phyloP scores from a whole-genome alignment of 2,329 filamentous ascomycete genomes.

The Tolypocladium ovalisporum region DNA sequence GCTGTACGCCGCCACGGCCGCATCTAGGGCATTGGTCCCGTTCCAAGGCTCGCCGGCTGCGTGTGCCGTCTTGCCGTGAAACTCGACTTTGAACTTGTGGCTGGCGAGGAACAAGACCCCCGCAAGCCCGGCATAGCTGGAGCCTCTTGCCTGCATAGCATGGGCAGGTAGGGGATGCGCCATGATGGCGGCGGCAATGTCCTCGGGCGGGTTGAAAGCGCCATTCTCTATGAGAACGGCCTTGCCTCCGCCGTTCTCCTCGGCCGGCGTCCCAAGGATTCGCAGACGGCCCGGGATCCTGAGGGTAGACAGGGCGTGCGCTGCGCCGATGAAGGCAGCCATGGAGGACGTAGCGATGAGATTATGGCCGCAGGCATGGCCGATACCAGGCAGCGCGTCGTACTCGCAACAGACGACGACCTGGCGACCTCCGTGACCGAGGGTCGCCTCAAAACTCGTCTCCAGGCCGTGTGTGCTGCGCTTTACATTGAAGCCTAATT shows the following conservation, averaged over 20 bases:
- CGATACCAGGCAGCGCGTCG: slow-evolving; percentile 35
- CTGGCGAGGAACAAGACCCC: slow-evolving; percentile 19
- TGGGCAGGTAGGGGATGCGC: slow-evolving; percentile 11
- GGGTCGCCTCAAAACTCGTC: slow-evolving; percentile 38
- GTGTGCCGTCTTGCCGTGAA: slow-evolving; percentile 21
- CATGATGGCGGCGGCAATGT: slow-evolving; percentile 19
- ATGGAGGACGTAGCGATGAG: slow-evolving; percentile 30
- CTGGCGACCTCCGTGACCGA: slow-evolving; percentile 28
- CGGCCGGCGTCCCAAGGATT: slow-evolving; percentile 30
- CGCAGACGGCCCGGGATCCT: slow-evolving; percentile 22
- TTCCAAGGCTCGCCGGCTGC: slow-evolving; percentile 25
- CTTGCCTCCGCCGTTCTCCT: slow-evolving; percentile 32
- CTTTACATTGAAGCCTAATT: slow-evolving; percentile 32
- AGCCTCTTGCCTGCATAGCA: not conserved
- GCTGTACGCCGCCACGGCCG: slow-evolving; percentile 22
- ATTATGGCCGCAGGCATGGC: slow-evolving; percentile 35
- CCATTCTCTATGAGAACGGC: slow-evolving; percentile 15
- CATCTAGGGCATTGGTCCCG: slow-evolving; percentile 25
- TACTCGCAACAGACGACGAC: slow-evolving; percentile 34
- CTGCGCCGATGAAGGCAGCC: slow-evolving; percentile 27
- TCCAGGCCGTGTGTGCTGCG: slow-evolving; percentile 38
- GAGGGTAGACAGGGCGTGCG: slow-evolving; percentile 19
- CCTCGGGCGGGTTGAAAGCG: slow-evolving; percentile 11
- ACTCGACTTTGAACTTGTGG: slow-evolving; percentile 20
- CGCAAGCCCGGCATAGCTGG: slow-evolving; percentile 10